Conservation (phyloP, 805 yeast genomes). For the Yarrowia yakushimensis region DNA sequence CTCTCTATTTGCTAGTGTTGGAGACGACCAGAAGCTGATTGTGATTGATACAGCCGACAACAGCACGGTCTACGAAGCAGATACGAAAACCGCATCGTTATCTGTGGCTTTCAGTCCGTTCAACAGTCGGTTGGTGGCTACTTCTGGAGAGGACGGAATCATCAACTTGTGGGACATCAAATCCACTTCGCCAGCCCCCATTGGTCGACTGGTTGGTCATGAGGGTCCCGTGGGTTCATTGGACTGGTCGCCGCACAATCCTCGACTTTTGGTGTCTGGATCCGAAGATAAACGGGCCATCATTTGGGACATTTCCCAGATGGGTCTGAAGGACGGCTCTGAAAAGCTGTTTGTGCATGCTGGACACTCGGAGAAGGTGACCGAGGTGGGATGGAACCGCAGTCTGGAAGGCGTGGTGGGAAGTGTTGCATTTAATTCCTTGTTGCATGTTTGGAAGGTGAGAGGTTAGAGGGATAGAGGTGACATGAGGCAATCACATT, state of each 20-base stretch:
- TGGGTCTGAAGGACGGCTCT: constrained; percentile 27
- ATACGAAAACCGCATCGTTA: constrained; percentile 26
- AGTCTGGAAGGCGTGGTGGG: constrained; percentile 67
- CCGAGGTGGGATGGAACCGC: constrained; percentile 79
- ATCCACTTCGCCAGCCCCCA: constrained; percentile 37
- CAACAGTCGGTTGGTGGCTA: constrained; percentile 55
- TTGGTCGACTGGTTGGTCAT: constrained; percentile 42
- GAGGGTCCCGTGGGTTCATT: constrained; percentile 57
- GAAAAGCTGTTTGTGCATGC: constrained; percentile 61
- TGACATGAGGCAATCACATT: background rate
- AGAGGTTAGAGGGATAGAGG: background rate
- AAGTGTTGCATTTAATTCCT: constrained; percentile 79
- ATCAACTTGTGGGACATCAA: constrained; percentile 68
- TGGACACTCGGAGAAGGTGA: constrained; percentile 85
- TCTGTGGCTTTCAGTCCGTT: constrained; percentile 58
- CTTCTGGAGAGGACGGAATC: constrained; percentile 61
- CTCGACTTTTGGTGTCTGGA: constrained; percentile 58
- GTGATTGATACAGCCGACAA: constrained; percentile 53
- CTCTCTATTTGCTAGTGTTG: constrained; percentile 58
- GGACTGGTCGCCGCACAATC: constrained; percentile 65
- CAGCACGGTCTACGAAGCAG: constrained; percentile 10
- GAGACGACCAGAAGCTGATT: constrained; percentile 55
- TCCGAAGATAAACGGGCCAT: constrained; percentile 55
- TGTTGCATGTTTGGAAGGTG: constrained; percentile 74
- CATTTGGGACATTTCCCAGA: constrained; percentile 38